Conservation (phyloP, 225 moss, liverwort and hornwort genomes). For the Thuidium tamariscinum region DNA sequence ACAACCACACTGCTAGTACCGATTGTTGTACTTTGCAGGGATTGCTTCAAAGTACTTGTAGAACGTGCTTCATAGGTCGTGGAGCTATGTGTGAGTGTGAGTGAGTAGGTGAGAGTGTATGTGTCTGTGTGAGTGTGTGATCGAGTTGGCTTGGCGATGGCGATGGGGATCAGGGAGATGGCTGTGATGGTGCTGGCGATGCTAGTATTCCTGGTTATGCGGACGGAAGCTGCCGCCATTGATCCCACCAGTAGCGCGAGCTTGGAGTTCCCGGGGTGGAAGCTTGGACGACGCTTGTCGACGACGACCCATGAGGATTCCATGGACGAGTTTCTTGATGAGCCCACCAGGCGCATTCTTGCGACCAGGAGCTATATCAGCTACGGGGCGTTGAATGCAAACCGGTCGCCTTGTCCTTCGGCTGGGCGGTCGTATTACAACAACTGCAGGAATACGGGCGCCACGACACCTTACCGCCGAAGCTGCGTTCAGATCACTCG, state of each 20-base stretch:
- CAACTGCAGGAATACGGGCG: background rate
- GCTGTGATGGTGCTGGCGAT: background rate
- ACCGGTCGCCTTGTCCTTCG: background rate
- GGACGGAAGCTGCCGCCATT: background rate
- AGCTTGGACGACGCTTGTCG: background rate
- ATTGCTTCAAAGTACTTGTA: background rate
- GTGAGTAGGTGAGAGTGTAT: background rate
- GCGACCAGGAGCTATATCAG: background rate
- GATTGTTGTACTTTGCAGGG: background rate
- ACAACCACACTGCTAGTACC: background rate
- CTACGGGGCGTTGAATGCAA: background rate
- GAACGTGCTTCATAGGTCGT: background rate
- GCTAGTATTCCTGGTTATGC: background rate
- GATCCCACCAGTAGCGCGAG: background rate
- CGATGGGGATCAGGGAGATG: background rate
- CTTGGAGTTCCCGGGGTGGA: background rate
- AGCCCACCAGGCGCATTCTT: background rate
- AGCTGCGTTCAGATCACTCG: conserved; percentile 2
- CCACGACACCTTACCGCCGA: background rate
- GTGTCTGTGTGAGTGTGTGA: background rate
- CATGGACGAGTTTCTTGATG: background rate
- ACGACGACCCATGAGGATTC: background rate
- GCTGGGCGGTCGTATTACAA: conserved; percentile 8
- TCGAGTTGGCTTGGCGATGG: background rate
- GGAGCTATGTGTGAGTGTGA: background rate